Conservation (phyloP, 495 filamentous ascomycete genomes). For the Hyaloscypha hepaticicola region DNA sequence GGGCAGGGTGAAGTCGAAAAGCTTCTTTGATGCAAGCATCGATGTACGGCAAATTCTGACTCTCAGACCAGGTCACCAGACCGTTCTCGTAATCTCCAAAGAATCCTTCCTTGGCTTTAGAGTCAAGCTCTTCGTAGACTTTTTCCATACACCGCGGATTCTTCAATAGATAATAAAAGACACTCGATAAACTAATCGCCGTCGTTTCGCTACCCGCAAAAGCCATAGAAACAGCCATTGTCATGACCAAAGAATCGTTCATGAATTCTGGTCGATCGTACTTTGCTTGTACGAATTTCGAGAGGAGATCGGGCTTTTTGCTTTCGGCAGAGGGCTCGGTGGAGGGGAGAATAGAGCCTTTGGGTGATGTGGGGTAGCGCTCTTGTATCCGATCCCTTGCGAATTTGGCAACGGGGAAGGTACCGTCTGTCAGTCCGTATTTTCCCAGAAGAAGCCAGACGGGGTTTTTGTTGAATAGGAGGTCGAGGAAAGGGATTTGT, state of each 20-base stretch:
- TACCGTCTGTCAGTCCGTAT: conserved; percentile 51
- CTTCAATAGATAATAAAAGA: conserved; percentile 66
- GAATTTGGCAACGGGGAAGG: conserved; percentile 62
- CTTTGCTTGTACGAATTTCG: conserved; percentile 59
- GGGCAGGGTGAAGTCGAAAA: conserved; percentile 33
- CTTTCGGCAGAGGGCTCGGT: conserved; percentile 38
- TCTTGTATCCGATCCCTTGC: conserved; percentile 56
- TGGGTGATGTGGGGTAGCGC: conserved; percentile 41
- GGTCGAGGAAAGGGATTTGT: conserved; percentile 64
- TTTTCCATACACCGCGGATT: conserved; percentile 44
- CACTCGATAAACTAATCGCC: conserved; percentile 58
- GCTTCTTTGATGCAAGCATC: conserved; percentile 42
- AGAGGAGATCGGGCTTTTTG: conserved; percentile 50
- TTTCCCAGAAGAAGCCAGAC: conserved; percentile 50
- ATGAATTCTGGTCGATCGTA: conserved; percentile 64
- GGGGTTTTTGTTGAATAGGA: conserved; percentile 59
- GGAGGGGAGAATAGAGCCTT: conserved; percentile 23
- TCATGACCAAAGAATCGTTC: conserved; percentile 60
- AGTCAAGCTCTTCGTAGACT: conserved; percentile 55
- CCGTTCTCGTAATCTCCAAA: conserved; percentile 53
- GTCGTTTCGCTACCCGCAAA: conserved; percentile 64
- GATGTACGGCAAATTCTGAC: conserved; percentile 46
- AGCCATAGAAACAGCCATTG: conserved; percentile 65
- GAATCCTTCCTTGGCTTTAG: conserved; percentile 43
- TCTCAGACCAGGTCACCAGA: conserved; percentile 59